These are phyloP conservation scores for Botrytis byssoidea DNA, from an alignment of 2,329 filamentous ascomycete species.

Conservation along the genomic window DNA sequence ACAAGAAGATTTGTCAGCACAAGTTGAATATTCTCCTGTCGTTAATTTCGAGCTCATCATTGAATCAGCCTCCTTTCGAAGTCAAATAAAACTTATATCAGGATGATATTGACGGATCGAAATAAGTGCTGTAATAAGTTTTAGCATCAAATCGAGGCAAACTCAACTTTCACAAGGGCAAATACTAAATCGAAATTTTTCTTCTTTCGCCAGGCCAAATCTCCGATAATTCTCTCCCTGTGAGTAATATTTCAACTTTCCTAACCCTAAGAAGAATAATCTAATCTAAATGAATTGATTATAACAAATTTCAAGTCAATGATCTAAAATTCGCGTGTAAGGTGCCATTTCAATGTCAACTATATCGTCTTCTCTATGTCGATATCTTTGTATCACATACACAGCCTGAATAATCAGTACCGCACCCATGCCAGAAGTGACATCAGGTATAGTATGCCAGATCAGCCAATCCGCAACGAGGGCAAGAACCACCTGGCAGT, in stretches of 20 bases:
- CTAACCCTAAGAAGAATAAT: neutral
- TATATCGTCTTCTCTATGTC: neutral
- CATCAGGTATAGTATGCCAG: neutral
- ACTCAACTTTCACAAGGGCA: neutral
- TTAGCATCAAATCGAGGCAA: neutral
- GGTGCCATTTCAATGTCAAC: neutral
- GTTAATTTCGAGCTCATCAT: too few relatives aligned
- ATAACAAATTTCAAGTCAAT: neutral
- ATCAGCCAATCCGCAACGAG: constrained; percentile 3
- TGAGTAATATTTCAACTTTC: neutral
- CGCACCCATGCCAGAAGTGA: neutral
- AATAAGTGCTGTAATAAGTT: too few relatives aligned
- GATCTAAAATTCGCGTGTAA: neutral
- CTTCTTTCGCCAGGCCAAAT: neutral
- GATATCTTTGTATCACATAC: neutral
- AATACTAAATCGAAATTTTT: neutral
- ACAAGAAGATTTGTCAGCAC: too few relatives aligned
- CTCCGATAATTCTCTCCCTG: neutral
- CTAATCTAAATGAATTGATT: neutral
- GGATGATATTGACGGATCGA: too few relatives aligned
- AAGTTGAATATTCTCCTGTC: too few relatives aligned
- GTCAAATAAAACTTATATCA: too few relatives aligned
- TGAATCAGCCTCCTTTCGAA: too few relatives aligned
- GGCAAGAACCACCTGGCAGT: neutral
- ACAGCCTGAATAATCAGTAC: neutral